These are phyloP conservation scores for Carnegiea gigantea DNA, from an alignment of 179 eudicot species.

Conservation along the genomic window DNA sequence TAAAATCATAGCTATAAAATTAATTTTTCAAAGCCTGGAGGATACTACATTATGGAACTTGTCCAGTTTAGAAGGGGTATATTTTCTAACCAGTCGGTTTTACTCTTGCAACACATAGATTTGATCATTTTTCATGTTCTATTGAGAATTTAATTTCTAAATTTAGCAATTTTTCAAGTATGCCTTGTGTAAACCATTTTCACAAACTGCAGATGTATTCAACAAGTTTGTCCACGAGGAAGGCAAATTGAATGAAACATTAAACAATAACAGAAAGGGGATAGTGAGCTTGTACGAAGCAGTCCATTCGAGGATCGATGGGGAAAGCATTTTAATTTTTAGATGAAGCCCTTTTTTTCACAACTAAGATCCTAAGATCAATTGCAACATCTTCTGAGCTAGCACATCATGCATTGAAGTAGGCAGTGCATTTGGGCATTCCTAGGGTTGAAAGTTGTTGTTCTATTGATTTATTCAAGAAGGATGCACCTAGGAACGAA, in stretches of 20 bases:
- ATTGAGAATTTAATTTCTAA: too few species aligned
- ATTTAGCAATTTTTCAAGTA: too few species aligned
- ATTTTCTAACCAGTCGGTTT: too few species aligned
- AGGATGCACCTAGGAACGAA: conserved; percentile 21
- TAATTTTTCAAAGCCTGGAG: too few species aligned
- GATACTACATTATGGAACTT: too few species aligned
- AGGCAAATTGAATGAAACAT: conserved; percentile 19
- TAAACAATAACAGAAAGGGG: conserved; percentile 23
- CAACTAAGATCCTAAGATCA: conserved; percentile 15
- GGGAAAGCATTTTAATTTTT: conserved; percentile 7
- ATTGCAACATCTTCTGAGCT: background rate
- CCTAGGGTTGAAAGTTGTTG: conserved; percentile 19
- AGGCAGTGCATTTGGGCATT: conserved; percentile 29
- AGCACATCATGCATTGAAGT: conserved; percentile 20
- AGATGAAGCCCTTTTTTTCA: conserved; percentile 25
- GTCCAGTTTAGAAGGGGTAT: too few species aligned
- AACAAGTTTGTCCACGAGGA: conserved; percentile 15
- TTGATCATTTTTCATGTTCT: too few species aligned
- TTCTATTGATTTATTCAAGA: conserved; percentile 30
- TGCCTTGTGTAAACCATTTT: too few species aligned
- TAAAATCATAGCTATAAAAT: too few species aligned
- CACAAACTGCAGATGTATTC: conserved; percentile 26
- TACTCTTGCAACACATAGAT: too few species aligned
- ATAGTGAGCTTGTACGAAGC: conserved; percentile 35
- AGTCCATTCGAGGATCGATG: conserved; percentile 20